These are phyloP conservation scores for Tetrapisispora arboricola DNA, from an alignment of 805 yeast species.

Conservation along the genomic window DNA sequence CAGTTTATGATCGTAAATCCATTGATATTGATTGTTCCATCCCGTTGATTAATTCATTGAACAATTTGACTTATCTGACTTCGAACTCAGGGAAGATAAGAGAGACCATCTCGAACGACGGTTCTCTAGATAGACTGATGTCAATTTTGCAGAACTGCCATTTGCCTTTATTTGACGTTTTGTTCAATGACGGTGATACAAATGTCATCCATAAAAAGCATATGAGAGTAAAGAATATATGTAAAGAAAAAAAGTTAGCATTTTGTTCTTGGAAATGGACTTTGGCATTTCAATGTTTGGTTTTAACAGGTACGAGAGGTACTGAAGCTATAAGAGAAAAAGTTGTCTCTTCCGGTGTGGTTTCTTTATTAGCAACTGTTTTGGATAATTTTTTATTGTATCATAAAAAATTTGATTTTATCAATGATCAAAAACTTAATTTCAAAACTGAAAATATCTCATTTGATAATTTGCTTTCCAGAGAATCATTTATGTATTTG, in stretches of 20 bases:
- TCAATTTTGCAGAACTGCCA: slow-evolving; percentile 78
- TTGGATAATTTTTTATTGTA: slow-evolving; percentile 67
- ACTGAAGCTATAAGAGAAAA: slow-evolving; percentile 75
- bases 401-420: slow-evolving; percentile 28
- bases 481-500: slow-evolving; percentile 10
- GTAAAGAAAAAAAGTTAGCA: slow-evolving; percentile 31
- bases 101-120: slow-evolving; percentile 80
- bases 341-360: slow-evolving; percentile 83
- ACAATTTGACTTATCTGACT: slow-evolving; percentile 79
- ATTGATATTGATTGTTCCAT: slow-evolving; percentile 81
- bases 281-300: slow-evolving; percentile 83
- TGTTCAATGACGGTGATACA: slow-evolving; percentile 7
- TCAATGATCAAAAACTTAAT: slow-evolving; percentile 8
- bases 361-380: slow-evolving; percentile 85
- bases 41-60: slow-evolving; percentile 84
- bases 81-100: slow-evolving; percentile 82
- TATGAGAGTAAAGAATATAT: slow-evolving; percentile 16
- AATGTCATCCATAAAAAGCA: slow-evolving; percentile 12
- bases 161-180: slow-evolving; percentile 18
- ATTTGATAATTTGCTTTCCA: slow-evolving; percentile 11
- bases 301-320: slow-evolving; percentile 86
- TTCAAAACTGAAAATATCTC: slow-evolving; percentile 11
- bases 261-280: slow-evolving; percentile 97
- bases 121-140: slow-evolving; percentile 83
- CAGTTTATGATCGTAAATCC: slow-evolving; percentile 86